phyloP scores from a whole-genome alignment of 768 basidiomycete species.

The Leccinellum albellum region DNA sequence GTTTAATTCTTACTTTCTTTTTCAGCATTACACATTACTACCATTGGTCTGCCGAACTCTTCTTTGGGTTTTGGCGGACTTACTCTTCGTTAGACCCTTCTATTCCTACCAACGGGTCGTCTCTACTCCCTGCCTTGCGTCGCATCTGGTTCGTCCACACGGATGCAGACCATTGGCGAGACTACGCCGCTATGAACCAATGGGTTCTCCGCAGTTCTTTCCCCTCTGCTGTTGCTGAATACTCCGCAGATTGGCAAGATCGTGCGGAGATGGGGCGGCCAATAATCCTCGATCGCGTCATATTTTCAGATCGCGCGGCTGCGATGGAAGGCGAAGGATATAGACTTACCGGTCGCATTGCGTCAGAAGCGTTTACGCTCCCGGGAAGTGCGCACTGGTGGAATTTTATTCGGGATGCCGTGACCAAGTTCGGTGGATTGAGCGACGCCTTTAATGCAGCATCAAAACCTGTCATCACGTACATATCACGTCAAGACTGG shows the following conservation, averaged over 20 bases:
- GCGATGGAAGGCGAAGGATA: constrained; percentile 71
- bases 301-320: constrained; percentile 83
- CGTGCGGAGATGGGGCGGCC: constrained; percentile 64
- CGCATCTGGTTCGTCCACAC: constrained; percentile 75
- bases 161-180: constrained; percentile 79
- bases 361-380: constrained; percentile 69
- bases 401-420: constrained; percentile 68
- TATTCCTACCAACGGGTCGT: constrained; percentile 63
- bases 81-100: constrained; percentile 76
- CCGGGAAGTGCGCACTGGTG: constrained; percentile 83
- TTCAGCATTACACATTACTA: constrained; percentile 86
- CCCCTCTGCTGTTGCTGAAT: constrained; percentile 79
- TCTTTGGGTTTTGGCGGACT: constrained; percentile 89
- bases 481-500: constrained; percentile 88
- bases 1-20: neutral
- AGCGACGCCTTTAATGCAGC: constrained; percentile 41
- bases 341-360: constrained; percentile 68
- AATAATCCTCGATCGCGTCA: constrained; percentile 82
- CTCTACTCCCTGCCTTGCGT: constrained; percentile 67
- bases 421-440: constrained; percentile 68
- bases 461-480: constrained; percentile 82
- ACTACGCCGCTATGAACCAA: constrained; percentile 90
- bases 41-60: constrained; percentile 89
- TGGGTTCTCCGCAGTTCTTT: constrained; percentile 77
- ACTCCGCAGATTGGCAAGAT: constrained; percentile 79